These are phyloP conservation scores for Exidia glandulosa DNA, from an alignment of 768 basidiomycete genomes.

Conservation along the genomic window DNA sequence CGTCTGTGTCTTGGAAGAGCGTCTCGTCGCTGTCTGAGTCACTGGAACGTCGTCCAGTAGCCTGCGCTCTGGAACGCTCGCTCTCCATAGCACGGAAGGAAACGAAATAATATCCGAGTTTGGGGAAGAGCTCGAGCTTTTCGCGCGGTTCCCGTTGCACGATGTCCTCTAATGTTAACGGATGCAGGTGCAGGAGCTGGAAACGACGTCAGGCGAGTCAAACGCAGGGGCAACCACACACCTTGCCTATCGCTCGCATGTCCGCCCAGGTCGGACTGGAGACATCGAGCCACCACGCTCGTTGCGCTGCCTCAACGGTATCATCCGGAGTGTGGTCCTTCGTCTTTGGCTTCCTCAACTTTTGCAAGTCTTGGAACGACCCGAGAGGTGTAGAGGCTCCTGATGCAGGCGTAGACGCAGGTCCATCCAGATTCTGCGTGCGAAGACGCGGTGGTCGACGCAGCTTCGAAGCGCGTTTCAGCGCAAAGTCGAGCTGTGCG, in stretches of 20 bases:
- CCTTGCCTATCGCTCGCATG: conserved; percentile 77
- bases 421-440: neutral
- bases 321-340: conserved; percentile 6
- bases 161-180: conserved; percentile 87
- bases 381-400: conserved; percentile 21
- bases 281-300: conserved; percentile 85
- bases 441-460: conserved; percentile 11
- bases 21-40: conserved; percentile 6
- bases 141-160: conserved; percentile 85
- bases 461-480: conserved; percentile 30
- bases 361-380: conserved; percentile 8
- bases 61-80: conserved; percentile 24
- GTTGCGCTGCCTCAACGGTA: conserved; percentile 22
- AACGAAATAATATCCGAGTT: conserved; percentile 86
- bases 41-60: conserved; percentile 5
- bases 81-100: conserved; percentile 76
- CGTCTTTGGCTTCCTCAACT: conserved; percentile 35
- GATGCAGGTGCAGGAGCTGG: conserved; percentile 79
- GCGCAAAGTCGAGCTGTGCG: conserved; percentile 35
- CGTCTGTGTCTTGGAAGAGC: conserved; percentile 27
- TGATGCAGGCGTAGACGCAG: conserved; percentile 1
- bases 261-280: conserved; percentile 82
- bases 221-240: conserved; percentile 16
- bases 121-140: conserved; percentile 79
- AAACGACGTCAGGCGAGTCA: neutral